Base-by-base conservation (phyloP, 2,329 filamentous ascomycete genomes). In the Ophiostoma perfectum region DNA sequence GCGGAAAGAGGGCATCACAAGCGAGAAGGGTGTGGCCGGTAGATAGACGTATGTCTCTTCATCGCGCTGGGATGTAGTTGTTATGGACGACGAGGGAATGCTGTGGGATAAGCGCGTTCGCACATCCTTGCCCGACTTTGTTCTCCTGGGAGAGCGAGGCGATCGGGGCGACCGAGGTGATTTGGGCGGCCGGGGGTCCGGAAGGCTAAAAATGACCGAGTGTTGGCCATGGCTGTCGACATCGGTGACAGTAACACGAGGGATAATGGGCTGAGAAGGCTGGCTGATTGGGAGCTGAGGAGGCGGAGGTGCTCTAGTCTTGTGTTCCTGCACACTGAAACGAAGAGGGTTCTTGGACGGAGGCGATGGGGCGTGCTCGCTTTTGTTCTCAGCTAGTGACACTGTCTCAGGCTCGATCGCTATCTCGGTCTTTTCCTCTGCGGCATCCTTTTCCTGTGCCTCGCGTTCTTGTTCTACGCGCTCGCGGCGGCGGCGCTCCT, bases 1-100 rank as follows among this genome's bases (percentile, higher is more conserved):
- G 7, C 78, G 79, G 73, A 85, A 84, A 2, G 74, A 73, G 0
- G 84, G 83, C 18, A 78, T 80, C 0, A 79, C 83, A 39, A 82
- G 68, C 0, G 83, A 84, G 71, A 78, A 85, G 0, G 80, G 79
- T 0, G 83, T 83, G 65, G 79, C 82, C 67, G 76, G 77, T 64
- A 83, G 76, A 72, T 81, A 84, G 47, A 86, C 73, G 47, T 83
- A 81, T 2, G 75, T 73, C 14, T 64, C 39, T 3, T 66, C 41
- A 45, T 66, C 66, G 44, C 66, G 66, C 69, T 71, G 58, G 42
- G 68, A n/a, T 64, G 67, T 38, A 18, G 18, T 52, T 8, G 38
- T 41, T 27, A 69, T 63, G 44, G 69, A 58, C 8, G 65, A 66
- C 41, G 65, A 62, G 14, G 67, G 67, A 6, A 66, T 47, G 18